Evolutionary conservation across 169 alveolate genomes (phyloP), one percentile per base, ranked within the genome.

Genomic region (Eimeria sp.): DNA sequence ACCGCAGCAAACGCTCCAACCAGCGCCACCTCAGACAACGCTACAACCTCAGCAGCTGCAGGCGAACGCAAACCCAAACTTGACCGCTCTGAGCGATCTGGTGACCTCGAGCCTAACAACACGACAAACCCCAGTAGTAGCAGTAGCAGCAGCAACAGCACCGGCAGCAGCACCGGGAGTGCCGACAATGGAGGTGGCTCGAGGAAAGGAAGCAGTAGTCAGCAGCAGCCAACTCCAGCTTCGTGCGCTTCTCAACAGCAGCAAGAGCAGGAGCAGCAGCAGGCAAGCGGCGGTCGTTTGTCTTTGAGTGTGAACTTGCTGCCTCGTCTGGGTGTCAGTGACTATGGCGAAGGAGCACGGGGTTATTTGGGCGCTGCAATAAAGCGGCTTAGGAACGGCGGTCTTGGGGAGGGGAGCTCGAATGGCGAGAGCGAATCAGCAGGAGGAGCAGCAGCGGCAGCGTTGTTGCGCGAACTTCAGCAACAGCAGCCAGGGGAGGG

Each of bases 101-200:
- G 14, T 18, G 89, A 80, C 16, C 40, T 45, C 72, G 89, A 80
- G 11, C 14, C 10, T 27, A 45, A 75, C 89, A 51, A 51, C 89
- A 13, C 67, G 5, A 43, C 86, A 27, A 18, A 30, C 67, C 10
- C 30, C 70, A n/a, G 89, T 13, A 13, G 27, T 5, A 13, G 43
- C 70, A 45, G n/a, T 72, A 80, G 89, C 72, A 80, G 89, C 89
- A 51, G 89, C 72, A 80, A 72, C 51, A 67, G 86, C 86, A 40
- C 25, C 14, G 78, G 89, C 72, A 80, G 72, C 51, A 67, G 86
- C 86, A 40, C 25, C 14, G 78, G 43, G 9, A 67, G 78, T 30
- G 78, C 78, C 22, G 78, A 67, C 18, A 27, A 7, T 30, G 78
- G 78, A 4, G 49, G 13, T 27, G 49, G 25, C 0, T 5, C 78